These are phyloP conservation scores for Metschnikowia hibisci DNA, from an alignment of 805 yeast genomes.

Conservation along the genomic window DNA sequence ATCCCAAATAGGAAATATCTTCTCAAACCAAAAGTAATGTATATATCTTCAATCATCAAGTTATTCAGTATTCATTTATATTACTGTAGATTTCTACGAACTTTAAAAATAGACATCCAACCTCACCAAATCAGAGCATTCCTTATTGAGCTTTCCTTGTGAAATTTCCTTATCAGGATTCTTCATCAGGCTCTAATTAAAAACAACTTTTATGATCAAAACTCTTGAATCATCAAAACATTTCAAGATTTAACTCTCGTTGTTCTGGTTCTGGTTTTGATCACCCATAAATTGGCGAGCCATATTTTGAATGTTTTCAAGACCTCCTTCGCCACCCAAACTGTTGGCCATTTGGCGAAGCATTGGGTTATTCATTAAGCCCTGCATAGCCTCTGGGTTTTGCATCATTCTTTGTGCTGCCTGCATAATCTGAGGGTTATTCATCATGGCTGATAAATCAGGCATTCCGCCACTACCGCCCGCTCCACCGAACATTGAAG, in stretches of 20 bases:
- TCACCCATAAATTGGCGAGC: conserved; percentile 70
- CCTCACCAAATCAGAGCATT: no score
- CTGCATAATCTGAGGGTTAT: conserved; percentile 74
- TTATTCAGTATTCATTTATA: no score
- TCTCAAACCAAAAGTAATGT: no score
- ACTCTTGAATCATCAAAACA: no score
- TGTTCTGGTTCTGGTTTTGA: conserved; percentile 3
- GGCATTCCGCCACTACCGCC: conserved; percentile 71
- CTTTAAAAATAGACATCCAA: no score
- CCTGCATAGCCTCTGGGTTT: conserved; percentile 72
- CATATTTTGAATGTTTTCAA: conserved; percentile 57
- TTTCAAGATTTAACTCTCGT: not conserved
- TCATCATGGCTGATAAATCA: conserved; percentile 36
- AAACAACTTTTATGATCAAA: no score
- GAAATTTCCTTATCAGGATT: no score
- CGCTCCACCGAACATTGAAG: conserved; percentile 71
- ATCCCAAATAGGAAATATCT: no score
- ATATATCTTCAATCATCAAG: no score
- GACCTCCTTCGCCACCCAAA: conserved; percentile 53
- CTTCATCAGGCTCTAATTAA: no score
- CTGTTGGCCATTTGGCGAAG: conserved; percentile 79
- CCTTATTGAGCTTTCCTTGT: no score
- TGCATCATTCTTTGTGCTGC: conserved; percentile 53
- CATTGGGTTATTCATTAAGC: conserved; percentile 76
- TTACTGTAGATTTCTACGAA: no score